Evolutionary conservation across 805 yeast genomes (phyloP), one percentile per base, ranked within the genome.

Genomic region (Babjeviella inositovora): DNA sequence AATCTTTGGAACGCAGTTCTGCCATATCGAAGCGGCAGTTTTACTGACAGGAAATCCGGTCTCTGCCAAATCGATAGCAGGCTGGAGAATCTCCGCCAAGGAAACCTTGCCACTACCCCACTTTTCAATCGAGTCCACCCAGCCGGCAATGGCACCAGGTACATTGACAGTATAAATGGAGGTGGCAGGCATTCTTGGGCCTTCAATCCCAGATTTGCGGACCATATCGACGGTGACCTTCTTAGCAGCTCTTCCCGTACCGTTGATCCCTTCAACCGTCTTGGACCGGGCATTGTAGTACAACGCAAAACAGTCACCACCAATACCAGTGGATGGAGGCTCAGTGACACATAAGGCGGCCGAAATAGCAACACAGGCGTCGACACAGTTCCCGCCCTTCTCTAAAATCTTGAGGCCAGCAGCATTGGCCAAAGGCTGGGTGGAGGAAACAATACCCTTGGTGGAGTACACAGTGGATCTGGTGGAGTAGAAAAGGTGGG

Each of bases 81-180:
- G 77, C 28, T 58, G 54, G 16, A 73, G 44, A 15, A 73, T 56
- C 28, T 76, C 70, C 2, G 43, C 62, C 34, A 76, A 43, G 0
- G 68, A 35, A 8, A 77, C 66, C 6, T 64, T 65, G 2, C 77
- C 76, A 14, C 77, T 67, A 2, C 92, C 90, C 80, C 84, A 77
- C 28, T 45, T 50, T 19, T 65, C 70, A 18, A 62, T 47, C 3
- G 80, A 63, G 41, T 77, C 90, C 21, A 57, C 41, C 90, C 90
- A 79, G 1, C 81, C 87, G 5, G 81, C 80, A 22, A 76, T 58
- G 2, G 81, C 73, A 4, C 92, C 92, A 0, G 90, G 90, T 4
- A 77, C 84, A 24, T 70, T 72, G 6, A 72, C 65, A 1, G 74
- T 47, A 28, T 66, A 67, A 3, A 70, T 61, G 3, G 80, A 70